These are phyloP conservation scores for Mortierella sp. DNA, from an alignment of 371 early-diverging fungal species.

Conservation along the genomic window DNA sequence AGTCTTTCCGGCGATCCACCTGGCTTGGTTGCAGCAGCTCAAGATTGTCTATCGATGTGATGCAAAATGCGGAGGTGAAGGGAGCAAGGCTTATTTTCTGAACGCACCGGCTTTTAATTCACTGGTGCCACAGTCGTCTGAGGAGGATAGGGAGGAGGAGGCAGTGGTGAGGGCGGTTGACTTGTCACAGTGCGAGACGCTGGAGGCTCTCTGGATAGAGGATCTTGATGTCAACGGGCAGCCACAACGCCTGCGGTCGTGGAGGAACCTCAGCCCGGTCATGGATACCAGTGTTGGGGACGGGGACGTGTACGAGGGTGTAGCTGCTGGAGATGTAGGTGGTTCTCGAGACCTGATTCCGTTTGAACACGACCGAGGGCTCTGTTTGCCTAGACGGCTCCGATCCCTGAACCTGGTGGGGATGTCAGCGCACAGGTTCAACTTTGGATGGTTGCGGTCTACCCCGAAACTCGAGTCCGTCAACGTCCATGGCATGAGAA, in stretches of 20 bases:
- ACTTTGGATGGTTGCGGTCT: constrained; percentile 21
- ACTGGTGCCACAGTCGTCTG: background rate
- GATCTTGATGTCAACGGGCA: constrained; percentile 14
- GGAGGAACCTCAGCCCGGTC: background rate
- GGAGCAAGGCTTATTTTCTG: background rate
- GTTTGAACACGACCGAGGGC: constrained; percentile 19
- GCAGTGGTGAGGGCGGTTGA: background rate
- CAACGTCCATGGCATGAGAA: constrained; percentile 16
- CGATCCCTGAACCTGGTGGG: constrained; percentile 20
- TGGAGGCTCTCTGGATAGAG: constrained; percentile 24
- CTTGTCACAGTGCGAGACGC: constrained; percentile 13
- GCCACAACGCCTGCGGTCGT: constrained; percentile 16
- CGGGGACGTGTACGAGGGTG: too few species aligned
- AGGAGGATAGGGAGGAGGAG: too few species aligned
- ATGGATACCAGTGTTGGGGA: background rate
- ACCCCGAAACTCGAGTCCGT: constrained; percentile 18
- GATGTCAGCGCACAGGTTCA: constrained; percentile 22
- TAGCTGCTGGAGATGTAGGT: too few species aligned
- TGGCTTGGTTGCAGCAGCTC: constrained; percentile 24
- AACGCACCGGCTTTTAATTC: background rate
- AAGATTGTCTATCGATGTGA: constrained; percentile 18
- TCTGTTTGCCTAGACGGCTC: constrained; percentile 16
- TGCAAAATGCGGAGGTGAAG: background rate
- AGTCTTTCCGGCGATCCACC: background rate
- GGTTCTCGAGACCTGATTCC: background rate